A percentile compares a stretch with the other conserved stretches of the same genome.
These are phyloP conservation scores for Vaccinium vitisidaea DNA, from an alignment of 148 eudicot species.

Conservation along the genomic window DNA sequence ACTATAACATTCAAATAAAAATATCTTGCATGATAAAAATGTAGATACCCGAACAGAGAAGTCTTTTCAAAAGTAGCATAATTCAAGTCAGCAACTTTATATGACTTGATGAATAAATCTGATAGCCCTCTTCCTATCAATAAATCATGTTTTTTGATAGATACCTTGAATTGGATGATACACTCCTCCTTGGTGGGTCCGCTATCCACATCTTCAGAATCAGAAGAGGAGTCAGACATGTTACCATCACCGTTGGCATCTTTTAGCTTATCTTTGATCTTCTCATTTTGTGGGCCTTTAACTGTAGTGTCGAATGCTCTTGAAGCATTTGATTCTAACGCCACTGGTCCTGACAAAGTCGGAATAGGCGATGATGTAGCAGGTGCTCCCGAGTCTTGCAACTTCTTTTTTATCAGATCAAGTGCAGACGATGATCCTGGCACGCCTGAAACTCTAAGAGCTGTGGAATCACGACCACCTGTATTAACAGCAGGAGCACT, in stretches of 20 bases:
- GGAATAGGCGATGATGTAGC: conserved; percentile 50
- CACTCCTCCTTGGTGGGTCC: conserved; percentile 88
- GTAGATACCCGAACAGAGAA: neutral
- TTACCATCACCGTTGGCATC: conserved; percentile 60
- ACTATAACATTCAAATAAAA: neutral
- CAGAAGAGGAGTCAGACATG: conserved; percentile 83
- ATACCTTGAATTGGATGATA: conserved; percentile 82
- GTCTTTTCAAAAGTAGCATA: neutral
- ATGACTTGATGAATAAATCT: neutral
- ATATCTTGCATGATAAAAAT: neutral
- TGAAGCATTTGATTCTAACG: conserved; percentile 65
- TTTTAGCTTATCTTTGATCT: conserved; percentile 70
- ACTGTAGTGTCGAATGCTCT: conserved; percentile 50
- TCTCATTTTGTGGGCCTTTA: conserved; percentile 65
- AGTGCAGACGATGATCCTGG: conserved; percentile 82
- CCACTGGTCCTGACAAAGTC: conserved; percentile 43
- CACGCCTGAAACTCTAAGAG: conserved; percentile 48
- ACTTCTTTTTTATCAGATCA: conserved; percentile 90
- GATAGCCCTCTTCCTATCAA: neutral
- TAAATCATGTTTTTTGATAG: conserved; percentile 1
- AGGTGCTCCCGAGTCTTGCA: conserved; percentile 88
- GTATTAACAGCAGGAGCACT: conserved; percentile 88
- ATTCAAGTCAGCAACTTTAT: neutral
- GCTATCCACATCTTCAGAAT: conserved; percentile 84
- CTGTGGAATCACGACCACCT: conserved; percentile 86